Base-by-base conservation (phyloP, 2,329 filamentous ascomycete genomes). In the Pseudopyrenochaeta lycopersici region DNA sequence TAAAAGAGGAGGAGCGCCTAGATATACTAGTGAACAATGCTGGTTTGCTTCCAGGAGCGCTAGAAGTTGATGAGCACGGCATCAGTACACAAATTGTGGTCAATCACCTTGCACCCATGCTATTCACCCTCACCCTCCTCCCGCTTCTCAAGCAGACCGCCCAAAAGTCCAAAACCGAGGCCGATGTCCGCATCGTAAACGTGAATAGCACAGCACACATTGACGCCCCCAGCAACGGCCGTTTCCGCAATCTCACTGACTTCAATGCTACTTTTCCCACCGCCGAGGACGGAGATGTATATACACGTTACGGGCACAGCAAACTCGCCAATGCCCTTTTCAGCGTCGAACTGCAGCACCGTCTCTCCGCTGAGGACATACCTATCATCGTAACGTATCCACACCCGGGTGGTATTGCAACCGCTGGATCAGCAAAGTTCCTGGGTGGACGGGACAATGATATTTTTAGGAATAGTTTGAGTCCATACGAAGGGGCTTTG, bases 311-410 rank as follows among this genome's bases (percentile, higher is more conserved):
- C 61, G 77, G 72, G 1, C 75, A 78, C 47, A 72, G 67, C 49
- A 82, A 82, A 56, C 69, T 81, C 6, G 80, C 80, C 12, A 80
- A 81, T 41, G 64, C 81, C 4, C 71, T 81, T 1, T 80, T 76
- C 58, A 67, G 77, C 0, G 57, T 65, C 3, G 70, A 77, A 41
- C 66, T 80, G n/a, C 75, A 78, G n/a, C 53, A 61, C 9, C 70
- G 67, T 0, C 38, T 60, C 7, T 46, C 50, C 29, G 7, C 39
- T 10, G 44, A 60, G 11, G 32, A 30, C 7, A 46, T 52, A 7
- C 43, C 49, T 7, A 58, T 62, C 17, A 7, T 62, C 15, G 54
- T 56, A 3, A 48, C 49, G 10, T 54, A 49, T 5, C 17, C 47
- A 14, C 50, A 60, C 31, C 56, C 56, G 4, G 57, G 60, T 7